Conservation (phyloP, 257 asterid genomes). For the Nicotiana knightiana region DNA sequence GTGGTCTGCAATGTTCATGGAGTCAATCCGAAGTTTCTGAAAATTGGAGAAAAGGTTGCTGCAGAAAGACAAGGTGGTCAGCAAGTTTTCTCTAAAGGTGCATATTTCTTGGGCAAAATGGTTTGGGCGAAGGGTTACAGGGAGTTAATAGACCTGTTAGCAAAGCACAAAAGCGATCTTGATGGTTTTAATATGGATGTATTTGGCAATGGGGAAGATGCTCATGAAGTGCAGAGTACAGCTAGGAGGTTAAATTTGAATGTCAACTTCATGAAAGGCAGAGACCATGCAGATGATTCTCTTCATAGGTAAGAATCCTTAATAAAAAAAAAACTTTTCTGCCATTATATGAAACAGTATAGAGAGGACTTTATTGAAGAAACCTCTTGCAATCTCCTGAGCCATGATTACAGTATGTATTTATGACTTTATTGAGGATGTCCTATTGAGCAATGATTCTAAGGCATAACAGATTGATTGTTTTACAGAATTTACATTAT, state of each 20-base stretch:
- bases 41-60: conserved; percentile 85
- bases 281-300: conserved; percentile 98
- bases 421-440: too few relatives aligned
- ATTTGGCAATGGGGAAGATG: conserved; percentile 94
- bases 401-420: too few relatives aligned
- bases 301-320: conserved; percentile 59
- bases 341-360: too few relatives aligned
- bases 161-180: conserved; percentile 70
- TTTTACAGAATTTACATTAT: too few relatives aligned
- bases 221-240: conserved; percentile 82
- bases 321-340: too few relatives aligned
- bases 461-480: too few relatives aligned
- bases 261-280: conserved; percentile 90
- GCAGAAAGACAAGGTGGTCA: conserved; percentile 80
- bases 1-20: conserved; percentile 91
- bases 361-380: too few relatives aligned
- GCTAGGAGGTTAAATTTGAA: conserved; percentile 72
- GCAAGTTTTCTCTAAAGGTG: conserved; percentile 82
- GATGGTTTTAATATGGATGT: conserved; percentile 89
- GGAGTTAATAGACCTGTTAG: conserved; percentile 81
- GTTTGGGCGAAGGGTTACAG: conserved; percentile 99
- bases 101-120: conserved; percentile 97
- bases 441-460: too few relatives aligned
- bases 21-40: conserved; percentile 82
- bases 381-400: too few relatives aligned